Base-by-base conservation (phyloP, 2,329 filamentous ascomycete genomes). In the Fusarium palustre region DNA sequence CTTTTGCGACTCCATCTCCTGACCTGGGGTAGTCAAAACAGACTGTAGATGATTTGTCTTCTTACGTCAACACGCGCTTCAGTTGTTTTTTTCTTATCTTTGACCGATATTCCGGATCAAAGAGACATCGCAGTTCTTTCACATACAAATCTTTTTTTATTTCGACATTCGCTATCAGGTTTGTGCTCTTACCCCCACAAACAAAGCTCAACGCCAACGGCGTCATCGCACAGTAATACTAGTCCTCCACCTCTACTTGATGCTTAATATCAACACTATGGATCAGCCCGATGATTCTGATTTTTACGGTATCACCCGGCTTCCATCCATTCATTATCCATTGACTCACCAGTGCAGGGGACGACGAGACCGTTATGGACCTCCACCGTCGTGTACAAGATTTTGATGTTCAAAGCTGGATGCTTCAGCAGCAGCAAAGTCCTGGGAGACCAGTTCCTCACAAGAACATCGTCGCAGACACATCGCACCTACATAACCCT, bases 401-500 rank as follows among this genome's bases (percentile, higher is more conserved):
- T 18, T 89, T 90, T 69, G 80, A 89, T 67, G 77, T 82, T 28
- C 71, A 80, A 15, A 73, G 77, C 38, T 90, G 87, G 84, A 57
- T 69, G 39, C 53, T 64, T 20, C 61, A 72, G n/a, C 72, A 79
- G 12, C 61, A 69, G 38, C 45, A 62, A 13, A 69, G 73, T 22
- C 73, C 77, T 13, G 76, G 74, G 13, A 71, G 72, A 30, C 72
- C 79, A 13, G 45, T 69, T n/a, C 72, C 64, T 22, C 69, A 63
- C 42, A 65, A 50, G 28, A 68, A 41, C 39, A 43, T 68, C n/a
- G 41, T 60, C 6, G 52, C 66, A 6, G 66, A 75, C n/a, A 56
- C 67, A 9, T 67, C 78, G 1, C 77, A 76, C 28, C 77, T 87
- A 4, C 84, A 88, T 78, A 92, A 92, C 74, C 84, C 85, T 3